phyloP scores from a whole-genome alignment of 441 rosid genomes.

The Manihot esculenta region DNA sequence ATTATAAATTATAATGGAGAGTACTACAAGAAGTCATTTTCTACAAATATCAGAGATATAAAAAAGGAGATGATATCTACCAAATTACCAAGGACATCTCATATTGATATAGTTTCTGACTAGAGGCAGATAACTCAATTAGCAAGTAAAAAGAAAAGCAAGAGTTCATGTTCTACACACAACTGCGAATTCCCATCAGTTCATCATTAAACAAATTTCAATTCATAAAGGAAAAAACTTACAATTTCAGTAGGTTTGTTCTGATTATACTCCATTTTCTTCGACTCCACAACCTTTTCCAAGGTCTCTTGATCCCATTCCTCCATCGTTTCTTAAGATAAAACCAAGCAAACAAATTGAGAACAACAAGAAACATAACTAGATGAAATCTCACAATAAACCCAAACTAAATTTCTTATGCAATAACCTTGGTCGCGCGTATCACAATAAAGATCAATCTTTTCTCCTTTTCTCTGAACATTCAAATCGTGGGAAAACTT shows the following conservation, averaged over 20 bases:
- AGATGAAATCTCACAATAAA: not conserved
- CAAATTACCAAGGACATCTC: too few species aligned
- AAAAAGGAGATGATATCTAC: too few species aligned
- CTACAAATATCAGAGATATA: too few species aligned
- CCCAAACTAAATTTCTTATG: not conserved
- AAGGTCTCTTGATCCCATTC: conserved; percentile 96
- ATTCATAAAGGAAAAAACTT: conserved; percentile 27
- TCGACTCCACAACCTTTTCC: conserved; percentile 91
- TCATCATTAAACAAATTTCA: not conserved
- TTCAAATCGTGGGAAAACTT: conserved; percentile 94
- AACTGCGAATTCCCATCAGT: not conserved
- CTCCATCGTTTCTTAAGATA: conserved; percentile 63
- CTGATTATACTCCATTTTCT: conserved; percentile 73
- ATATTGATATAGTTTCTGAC: too few species aligned
- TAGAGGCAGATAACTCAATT: too few species aligned
- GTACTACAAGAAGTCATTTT: too few species aligned
- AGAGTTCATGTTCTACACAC: too few species aligned
- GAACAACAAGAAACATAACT: conserved; percentile 2
- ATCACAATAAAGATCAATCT: conserved; percentile 84
- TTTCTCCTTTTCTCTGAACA: conserved; percentile 93
- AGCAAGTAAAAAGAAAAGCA: too few species aligned
- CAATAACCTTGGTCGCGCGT: conserved; percentile 66
- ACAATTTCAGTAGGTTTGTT: conserved; percentile 94
- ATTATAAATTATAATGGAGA: too few species aligned
- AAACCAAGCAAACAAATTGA: conserved; percentile 4